Evolutionary conservation across 2,329 filamentous ascomycete species (phyloP).

Genomic region (Epicoccum sorghinum): DNA sequence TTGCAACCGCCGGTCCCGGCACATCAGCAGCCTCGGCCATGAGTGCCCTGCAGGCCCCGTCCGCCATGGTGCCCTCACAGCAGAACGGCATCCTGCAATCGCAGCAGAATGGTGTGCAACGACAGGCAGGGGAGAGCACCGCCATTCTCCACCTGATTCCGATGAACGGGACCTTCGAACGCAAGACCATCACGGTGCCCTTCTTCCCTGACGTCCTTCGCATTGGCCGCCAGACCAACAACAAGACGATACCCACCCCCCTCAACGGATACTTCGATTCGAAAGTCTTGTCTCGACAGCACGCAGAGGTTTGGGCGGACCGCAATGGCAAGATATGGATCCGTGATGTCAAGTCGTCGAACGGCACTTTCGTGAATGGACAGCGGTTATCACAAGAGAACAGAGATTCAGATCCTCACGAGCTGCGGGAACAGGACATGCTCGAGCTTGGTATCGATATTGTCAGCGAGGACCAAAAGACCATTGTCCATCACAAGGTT

Average conservation of each 20-base stretch:
- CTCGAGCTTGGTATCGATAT: conserved; percentile 97
- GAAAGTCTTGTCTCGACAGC: conserved; percentile 93
- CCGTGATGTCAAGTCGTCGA: conserved; percentile 96
- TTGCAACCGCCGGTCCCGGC: conserved; percentile 64
- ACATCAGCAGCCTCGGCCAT: conserved; percentile 66
- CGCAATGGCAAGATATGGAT: conserved; percentile 90
- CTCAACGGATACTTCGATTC: conserved; percentile 97
- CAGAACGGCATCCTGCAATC: conserved; percentile 67
- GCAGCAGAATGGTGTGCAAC: conserved; percentile 63
- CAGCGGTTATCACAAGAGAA: conserved; percentile 90
- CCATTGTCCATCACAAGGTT: conserved; percentile 97
- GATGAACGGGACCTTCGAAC: conserved; percentile 94
- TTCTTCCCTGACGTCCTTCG: conserved; percentile 92
- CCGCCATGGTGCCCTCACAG: conserved; percentile 70
- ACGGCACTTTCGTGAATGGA: conserved; percentile 97
- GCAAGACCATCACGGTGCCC: conserved; percentile 93
- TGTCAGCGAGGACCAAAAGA: conserved; percentile 97
- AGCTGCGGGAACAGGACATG: conserved; percentile 88
- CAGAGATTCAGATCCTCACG: conserved; percentile 92
- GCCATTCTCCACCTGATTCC: conserved; percentile 86
- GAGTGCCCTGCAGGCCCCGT: conserved; percentile 67
- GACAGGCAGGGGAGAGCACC: conserved; percentile 63
- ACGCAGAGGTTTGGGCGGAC: conserved; percentile 93
- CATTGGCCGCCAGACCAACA: conserved; percentile 96
- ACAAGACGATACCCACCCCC: conserved; percentile 89